Evolutionary conservation across 2,329 filamentous ascomycete genomes (phyloP).

Genomic region (Aspergillus aculeatinus): DNA sequence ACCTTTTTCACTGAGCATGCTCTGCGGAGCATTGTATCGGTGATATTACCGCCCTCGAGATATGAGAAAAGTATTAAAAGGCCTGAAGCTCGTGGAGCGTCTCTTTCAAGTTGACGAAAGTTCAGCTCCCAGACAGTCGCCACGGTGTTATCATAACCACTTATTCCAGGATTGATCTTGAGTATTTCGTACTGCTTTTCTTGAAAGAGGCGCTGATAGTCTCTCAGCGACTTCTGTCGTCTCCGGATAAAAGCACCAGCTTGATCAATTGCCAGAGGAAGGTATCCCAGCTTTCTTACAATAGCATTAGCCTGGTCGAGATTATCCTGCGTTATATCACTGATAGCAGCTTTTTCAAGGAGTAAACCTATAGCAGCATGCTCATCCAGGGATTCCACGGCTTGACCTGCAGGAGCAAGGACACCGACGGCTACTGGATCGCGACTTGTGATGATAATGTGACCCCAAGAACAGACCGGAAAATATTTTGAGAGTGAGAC

Average conservation of each 20-base stretch:
- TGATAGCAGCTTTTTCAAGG: constrained; percentile 11
- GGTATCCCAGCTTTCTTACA: constrained; percentile 12
- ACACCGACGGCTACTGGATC: constrained; percentile 3
- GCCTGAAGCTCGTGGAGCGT: constrained; percentile 9
- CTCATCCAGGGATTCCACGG: constrained; percentile 2
- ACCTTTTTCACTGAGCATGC: constrained; percentile 10
- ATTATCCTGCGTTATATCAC: constrained; percentile 6
- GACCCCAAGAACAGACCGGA: constrained; percentile 7
- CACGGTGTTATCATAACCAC: constrained; percentile 11
- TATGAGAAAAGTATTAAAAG: constrained; percentile 19
- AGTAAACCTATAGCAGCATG: constrained; percentile 13
- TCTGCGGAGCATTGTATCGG: constrained; percentile 13
- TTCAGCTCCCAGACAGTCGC: constrained; percentile 14
- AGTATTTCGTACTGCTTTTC: constrained; percentile 11
- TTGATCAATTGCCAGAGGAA: constrained; percentile 19
- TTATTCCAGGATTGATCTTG: constrained; percentile 10
- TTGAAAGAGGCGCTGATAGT: constrained; percentile 14
- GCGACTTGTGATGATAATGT: constrained; percentile 11
- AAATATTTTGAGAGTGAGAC: constrained; percentile 7
- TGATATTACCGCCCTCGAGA: constrained; percentile 12
- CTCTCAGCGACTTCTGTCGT: constrained; percentile 12
- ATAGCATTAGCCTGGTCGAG: constrained; percentile 9
- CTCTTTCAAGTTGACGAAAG: constrained; percentile 14
- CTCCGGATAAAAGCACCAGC: constrained; percentile 19
- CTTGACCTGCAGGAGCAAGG: constrained; percentile 8